Conservation (phyloP, 2,329 filamentous ascomycete genomes). For the Camptophora hylomeconis region DNA sequence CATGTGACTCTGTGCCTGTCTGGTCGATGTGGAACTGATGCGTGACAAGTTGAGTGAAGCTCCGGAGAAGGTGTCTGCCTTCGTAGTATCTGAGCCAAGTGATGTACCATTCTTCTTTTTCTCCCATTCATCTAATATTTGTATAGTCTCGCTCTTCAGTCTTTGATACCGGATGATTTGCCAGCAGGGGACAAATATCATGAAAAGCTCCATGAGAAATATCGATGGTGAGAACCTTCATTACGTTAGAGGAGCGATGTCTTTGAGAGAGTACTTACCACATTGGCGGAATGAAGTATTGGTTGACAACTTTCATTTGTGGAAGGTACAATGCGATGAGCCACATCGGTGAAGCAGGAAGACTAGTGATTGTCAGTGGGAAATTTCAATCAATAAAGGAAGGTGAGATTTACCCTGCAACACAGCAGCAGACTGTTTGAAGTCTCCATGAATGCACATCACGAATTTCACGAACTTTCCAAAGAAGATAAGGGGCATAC, state of each 20-base stretch:
- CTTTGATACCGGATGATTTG: constrained; percentile 34
- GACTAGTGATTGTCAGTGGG: constrained; percentile 24
- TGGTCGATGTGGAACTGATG: constrained; percentile 22
- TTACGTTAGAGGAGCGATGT: constrained; percentile 5
- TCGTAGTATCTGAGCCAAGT: constrained; percentile 19
- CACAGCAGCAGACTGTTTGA: constrained; percentile 43
- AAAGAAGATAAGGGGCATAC: constrained; percentile 48
- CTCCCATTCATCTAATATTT: constrained; percentile 27
- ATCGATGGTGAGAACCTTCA: constrained; percentile 44
- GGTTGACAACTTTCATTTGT: constrained; percentile 33
- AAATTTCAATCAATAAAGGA: constrained; percentile 1
- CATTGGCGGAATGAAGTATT: constrained; percentile 45
- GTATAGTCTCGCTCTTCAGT: constrained; percentile 23
- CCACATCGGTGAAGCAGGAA: constrained; percentile 56
- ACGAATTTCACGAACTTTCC: constrained; percentile 45
- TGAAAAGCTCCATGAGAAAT: constrained; percentile 49
- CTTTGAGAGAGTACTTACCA: constrained; percentile 32
- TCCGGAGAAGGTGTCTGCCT: constrained; percentile 20
- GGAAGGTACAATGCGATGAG: constrained; percentile 43
- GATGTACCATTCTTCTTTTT: constrained; percentile 22
- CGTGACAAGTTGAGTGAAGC: constrained; percentile 25
- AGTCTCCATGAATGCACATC: constrained; percentile 55
- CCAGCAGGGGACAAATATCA: constrained; percentile 50
- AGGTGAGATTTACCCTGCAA: constrained; percentile 29
- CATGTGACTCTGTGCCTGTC: constrained; percentile 34